Conservation (phyloP, 805 yeast genomes). For the Teunomyces lycoperdinae region DNA sequence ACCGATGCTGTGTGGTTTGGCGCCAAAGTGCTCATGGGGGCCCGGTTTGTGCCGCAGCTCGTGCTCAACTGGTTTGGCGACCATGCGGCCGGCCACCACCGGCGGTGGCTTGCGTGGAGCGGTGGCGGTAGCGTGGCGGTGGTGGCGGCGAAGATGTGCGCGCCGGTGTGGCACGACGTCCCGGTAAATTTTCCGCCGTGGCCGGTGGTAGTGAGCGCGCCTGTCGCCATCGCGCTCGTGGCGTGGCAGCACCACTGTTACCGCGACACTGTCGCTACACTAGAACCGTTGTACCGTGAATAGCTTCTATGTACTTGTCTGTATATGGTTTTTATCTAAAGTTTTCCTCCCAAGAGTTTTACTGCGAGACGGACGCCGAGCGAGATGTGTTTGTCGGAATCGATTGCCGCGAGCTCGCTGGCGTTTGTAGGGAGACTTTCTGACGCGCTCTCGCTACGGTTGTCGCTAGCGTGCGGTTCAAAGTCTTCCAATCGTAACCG, state of each 20-base stretch:
- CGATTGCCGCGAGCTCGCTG: background rate
- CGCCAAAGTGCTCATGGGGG: conserved; percentile 18
- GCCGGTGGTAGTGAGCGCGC: conserved; percentile 5
- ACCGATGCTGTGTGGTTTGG: conserved; percentile 40
- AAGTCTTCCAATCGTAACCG: conserved; percentile 61
- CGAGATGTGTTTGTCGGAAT: conserved; percentile 53
- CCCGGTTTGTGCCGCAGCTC: conserved; percentile 41
- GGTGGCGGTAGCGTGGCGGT: conserved; percentile 2
- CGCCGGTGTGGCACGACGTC: conserved; percentile 14
- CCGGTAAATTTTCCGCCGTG: conserved; percentile 22
- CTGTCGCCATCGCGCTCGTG: background rate
- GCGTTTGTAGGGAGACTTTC: background rate
- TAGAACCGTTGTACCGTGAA: background rate
- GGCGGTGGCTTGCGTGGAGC: conserved; percentile 1
- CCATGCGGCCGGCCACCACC: conserved; percentile 20
- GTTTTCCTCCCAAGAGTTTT: conserved; percentile 55
- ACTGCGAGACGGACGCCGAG: conserved; percentile 66
- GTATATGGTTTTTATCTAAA: conserved; percentile 27
- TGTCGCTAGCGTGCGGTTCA: conserved; percentile 25
- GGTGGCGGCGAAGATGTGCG: conserved; percentile 7
- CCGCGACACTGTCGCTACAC: background rate
- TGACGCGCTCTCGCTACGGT: conserved; percentile 10
- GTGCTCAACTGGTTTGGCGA: conserved; percentile 36
- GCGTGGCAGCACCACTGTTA: background rate
- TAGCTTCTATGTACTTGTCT: conserved; percentile 5